Evolutionary conservation across 768 basidiomycete species (phyloP), one percentile per base, ranked within the genome.

Genomic region (Podaxis sp.): DNA sequence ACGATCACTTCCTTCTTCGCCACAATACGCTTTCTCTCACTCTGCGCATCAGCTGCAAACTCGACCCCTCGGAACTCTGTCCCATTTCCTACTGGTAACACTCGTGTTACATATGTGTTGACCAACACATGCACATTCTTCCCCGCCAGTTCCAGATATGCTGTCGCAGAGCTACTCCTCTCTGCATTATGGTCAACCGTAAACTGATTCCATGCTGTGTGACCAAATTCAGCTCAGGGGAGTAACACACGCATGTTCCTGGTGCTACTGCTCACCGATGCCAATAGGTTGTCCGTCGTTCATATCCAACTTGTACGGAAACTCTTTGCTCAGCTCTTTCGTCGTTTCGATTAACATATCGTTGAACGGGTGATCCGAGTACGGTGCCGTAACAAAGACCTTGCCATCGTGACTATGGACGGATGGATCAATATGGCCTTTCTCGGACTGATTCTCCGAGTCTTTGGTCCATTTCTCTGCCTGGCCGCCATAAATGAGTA

Each of bases 1-100:
- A 76, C 61, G 36, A 77, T 71, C 28, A 77, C 68, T 48, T 76
- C 75, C 40, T 72, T 74, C 0, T 55, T 65, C 1, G 74, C 74
- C 2, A 64, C 68, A 8, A 72, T 36, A n/a, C 13, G 24, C 17
- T 15, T 59, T 2, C 24, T 63, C 24, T 38, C 13, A 56, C 65
- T 59, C 33, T 63, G 58, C 12, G n/a, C 54, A 24, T 59, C 52
- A 36, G 15, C 11, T 15, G 58, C 65, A 28, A 63, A 59, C 30
- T 66, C 65, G 11, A 66, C 65, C 4, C 57, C 59, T 3, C 65
- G 57, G 38, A 66, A 63, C 8, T 66, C 65, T 6, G 46, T 59
- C 42, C 46, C 53, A 28, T 59, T 52, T n/a, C 61, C 61, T 17
- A 63, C 33, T 5, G 65, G 57, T 11, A 61, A 33, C 22, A 66